A percentile compares a stretch with the other conserved stretches of the same genome.
phyloP scores from a whole-genome alignment of 2,329 filamentous ascomycete species.

The Aspergillus flavus region DNA sequence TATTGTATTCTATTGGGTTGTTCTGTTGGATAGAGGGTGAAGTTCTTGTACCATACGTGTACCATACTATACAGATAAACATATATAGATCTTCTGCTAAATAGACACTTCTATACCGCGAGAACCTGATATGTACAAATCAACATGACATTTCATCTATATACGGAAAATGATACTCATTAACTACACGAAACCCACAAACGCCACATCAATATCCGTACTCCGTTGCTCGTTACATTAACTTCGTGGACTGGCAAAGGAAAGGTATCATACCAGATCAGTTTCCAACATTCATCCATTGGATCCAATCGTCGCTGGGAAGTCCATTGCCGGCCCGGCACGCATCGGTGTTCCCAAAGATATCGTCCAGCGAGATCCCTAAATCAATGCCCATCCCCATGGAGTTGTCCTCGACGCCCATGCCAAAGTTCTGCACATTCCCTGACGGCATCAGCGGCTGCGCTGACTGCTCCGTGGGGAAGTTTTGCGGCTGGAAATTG shows the following conservation, averaged over 20 bases:
- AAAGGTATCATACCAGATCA: neutral
- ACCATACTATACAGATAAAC: neutral
- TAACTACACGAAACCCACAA: neutral
- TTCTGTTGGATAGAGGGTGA: neutral
- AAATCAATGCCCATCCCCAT: constrained; percentile 39
- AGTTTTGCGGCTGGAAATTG: constrained; percentile 33
- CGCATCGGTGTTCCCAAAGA: constrained; percentile 41
- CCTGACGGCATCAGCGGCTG: constrained; percentile 26
- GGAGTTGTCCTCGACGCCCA: constrained; percentile 29
- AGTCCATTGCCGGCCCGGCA: constrained; percentile 28
- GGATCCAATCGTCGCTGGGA: constrained; percentile 41
- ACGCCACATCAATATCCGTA: constrained; percentile 9
- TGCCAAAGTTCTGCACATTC: constrained; percentile 28
- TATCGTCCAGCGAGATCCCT: constrained; percentile 42
- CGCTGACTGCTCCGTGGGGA: constrained; percentile 18
- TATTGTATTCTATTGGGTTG: neutral
- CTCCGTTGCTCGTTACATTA: constrained; percentile 7
- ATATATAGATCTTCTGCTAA: constrained; percentile 4
- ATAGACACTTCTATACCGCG: neutral
- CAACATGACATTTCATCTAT: constrained; percentile 8
- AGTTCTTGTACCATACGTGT: neutral
- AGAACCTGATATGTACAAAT: neutral
- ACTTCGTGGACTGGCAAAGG: constrained; percentile 2
- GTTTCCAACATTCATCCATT: constrained; percentile 40
- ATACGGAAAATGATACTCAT: constrained; percentile 5